Conservation (phyloP, 2,329 filamentous ascomycete species). For the Exophiala sideris region DNA sequence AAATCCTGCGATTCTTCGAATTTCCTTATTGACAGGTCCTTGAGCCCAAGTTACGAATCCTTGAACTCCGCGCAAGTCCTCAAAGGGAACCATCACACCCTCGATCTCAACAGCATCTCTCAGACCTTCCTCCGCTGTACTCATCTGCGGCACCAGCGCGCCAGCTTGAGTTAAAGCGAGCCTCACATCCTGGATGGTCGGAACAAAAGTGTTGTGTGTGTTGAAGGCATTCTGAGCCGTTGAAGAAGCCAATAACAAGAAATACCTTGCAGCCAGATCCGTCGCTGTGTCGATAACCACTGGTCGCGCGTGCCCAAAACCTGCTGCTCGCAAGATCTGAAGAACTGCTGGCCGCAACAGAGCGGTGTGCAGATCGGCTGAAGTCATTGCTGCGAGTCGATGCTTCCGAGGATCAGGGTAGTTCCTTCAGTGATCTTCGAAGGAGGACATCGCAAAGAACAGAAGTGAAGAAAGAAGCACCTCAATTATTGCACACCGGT, state of each 20-base stretch:
- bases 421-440: background rate
- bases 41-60: constrained; percentile 76
- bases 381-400: constrained; percentile 39
- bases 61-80: constrained; percentile 74
- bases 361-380: constrained; percentile 62
- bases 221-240: constrained; percentile 69
- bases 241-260: constrained; percentile 68
- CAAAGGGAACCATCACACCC: constrained; percentile 36
- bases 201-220: constrained; percentile 63
- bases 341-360: constrained; percentile 83
- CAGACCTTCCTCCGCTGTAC: constrained; percentile 66
- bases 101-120: constrained; percentile 47
- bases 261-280: constrained; percentile 78
- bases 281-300: constrained; percentile 84
- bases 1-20: constrained; percentile 74
- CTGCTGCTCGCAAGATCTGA: constrained; percentile 85
- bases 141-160: constrained; percentile 65
- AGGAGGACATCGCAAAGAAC: constrained; percentile 2
- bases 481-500: background rate
- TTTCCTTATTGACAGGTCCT: constrained; percentile 72
- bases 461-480: background rate
- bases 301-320: constrained; percentile 78
- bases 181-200: constrained; percentile 73
- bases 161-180: constrained; percentile 81
- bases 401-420: background rate